These are phyloP conservation scores for Beauveria pseudobassiana DNA, from an alignment of 2,329 filamentous ascomycete genomes.

Conservation along the genomic window DNA sequence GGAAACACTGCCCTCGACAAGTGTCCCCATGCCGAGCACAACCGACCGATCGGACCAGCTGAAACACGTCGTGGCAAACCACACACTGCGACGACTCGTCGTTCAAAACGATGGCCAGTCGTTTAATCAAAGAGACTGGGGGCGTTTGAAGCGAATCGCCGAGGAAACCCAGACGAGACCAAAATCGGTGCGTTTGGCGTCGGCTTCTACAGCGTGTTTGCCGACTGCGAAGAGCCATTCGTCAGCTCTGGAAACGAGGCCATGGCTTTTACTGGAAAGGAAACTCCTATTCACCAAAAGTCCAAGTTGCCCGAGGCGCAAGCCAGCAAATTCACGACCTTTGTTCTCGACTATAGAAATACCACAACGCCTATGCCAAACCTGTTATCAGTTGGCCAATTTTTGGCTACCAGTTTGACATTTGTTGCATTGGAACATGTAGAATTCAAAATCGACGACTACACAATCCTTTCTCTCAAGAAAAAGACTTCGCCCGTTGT, in stretches of 20 bases:
- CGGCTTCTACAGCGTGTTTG: constrained; percentile 97
- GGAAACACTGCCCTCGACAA: constrained; percentile 79
- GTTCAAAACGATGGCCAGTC: constrained; percentile 88
- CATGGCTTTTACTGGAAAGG: constrained; percentile 99
- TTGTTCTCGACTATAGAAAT: constrained; percentile 90
- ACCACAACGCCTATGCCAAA: constrained; percentile 79
- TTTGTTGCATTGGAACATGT: constrained; percentile 86
- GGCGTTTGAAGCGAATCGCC: constrained; percentile 89
- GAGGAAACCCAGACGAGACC: constrained; percentile 96
- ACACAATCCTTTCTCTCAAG: constrained; percentile 65
- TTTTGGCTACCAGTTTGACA: constrained; percentile 87
- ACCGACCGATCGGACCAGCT: constrained; percentile 63
- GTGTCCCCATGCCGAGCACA: constrained; percentile 60
- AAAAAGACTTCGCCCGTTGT: constrained; percentile 82
- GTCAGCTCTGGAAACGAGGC: constrained; percentile 86
- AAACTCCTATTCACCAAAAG: constrained; percentile 95
- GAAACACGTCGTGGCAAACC: constrained; percentile 76
- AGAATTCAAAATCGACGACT: constrained; percentile 86
- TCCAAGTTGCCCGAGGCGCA: constrained; percentile 64
- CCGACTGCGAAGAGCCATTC: constrained; percentile 96
- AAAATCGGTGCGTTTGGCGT: constrained; percentile 99
- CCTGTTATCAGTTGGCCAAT: constrained; percentile 79
- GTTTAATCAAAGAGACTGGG: constrained; percentile 89
- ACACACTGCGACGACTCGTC: constrained; percentile 79
- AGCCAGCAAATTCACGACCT: constrained; percentile 69